Percentiles rank a stretch among this genome's conserved stretches.
Conservation (phyloP, 1,284 basidiomycete species). For the Singerocomus inundabilis region DNA sequence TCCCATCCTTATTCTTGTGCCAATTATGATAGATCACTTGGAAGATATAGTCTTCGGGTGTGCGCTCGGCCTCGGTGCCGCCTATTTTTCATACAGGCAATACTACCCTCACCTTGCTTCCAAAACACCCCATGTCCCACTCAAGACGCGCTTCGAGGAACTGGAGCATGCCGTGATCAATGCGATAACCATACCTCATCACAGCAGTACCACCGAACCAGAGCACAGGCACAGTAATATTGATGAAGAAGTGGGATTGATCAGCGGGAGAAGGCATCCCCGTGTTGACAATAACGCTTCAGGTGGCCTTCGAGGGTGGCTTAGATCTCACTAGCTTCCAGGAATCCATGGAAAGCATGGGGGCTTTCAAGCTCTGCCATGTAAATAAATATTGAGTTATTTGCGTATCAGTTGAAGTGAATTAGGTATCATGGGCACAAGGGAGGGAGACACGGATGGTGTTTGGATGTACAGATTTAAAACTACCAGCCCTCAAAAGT, state of each 20-base stretch:
- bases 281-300: not conserved
- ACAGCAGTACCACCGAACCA: constrained; percentile 11
- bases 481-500: too few relatives aligned
- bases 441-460: too few relatives aligned
- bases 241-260: constrained; percentile 39
- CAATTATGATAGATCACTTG: constrained; percentile 45
- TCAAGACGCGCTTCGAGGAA: constrained; percentile 40
- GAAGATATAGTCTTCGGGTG: constrained; percentile 55
- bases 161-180: not conserved
- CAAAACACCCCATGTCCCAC: constrained; percentile 43
- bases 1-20: not conserved
- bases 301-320: not conserved
- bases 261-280: constrained; percentile 13
- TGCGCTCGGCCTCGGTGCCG: constrained; percentile 47
- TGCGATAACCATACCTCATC: constrained; percentile 2
- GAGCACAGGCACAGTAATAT: too few relatives aligned
- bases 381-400: too few relatives aligned
- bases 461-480: too few relatives aligned
- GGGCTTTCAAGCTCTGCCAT: too few relatives aligned
- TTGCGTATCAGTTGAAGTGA: too few relatives aligned
- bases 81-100: constrained; percentile 50
- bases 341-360: too few relatives aligned
- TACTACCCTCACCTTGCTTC: constrained; percentile 39
- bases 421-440: too few relatives aligned
- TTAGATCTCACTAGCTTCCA: too few relatives aligned